phyloP scores from a whole-genome alignment of 257 asterid species.

The Przewalskia tangutica region DNA sequence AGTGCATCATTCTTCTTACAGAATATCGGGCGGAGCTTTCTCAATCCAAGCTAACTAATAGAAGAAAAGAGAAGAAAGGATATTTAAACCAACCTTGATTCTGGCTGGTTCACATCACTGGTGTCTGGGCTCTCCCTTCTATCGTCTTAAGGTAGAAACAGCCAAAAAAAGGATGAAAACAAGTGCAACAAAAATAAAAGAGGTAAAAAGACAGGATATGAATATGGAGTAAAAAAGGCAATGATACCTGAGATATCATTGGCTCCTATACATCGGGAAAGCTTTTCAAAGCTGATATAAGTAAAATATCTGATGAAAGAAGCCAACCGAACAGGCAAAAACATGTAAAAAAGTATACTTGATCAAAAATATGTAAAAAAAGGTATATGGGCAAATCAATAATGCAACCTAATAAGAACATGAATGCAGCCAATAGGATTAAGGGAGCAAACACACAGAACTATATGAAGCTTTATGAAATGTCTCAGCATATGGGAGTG shows the following conservation, averaged over 20 bases:
- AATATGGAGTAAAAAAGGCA: background rate
- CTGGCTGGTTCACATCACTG: slow-evolving; percentile 20
- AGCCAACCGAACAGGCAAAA: background rate
- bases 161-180: background rate
- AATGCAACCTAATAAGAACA: background rate
- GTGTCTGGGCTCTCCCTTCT: slow-evolving; percentile 16
- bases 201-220: background rate
- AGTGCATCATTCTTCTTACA: too few relatives aligned
- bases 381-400: background rate
- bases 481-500: background rate
- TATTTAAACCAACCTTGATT: slow-evolving; percentile 34
- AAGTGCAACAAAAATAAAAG: background rate
- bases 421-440: background rate
- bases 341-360: background rate
- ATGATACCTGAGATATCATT: slow-evolving; percentile 28
- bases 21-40: too few relatives aligned
- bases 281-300: slow-evolving; percentile 64
- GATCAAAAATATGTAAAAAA: too few relatives aligned
- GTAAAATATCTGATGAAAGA: slow-evolving; percentile 57
- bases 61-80: too few relatives aligned
- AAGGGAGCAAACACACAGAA: background rate
- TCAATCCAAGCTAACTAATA: too few relatives aligned
- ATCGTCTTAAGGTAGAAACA: slow-evolving; percentile 25
- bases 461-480: background rate
- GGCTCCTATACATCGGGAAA: slow-evolving; percentile 45